These are phyloP conservation scores for Tremella mesenterica DNA, from an alignment of 768 basidiomycete genomes.

Conservation along the genomic window DNA sequence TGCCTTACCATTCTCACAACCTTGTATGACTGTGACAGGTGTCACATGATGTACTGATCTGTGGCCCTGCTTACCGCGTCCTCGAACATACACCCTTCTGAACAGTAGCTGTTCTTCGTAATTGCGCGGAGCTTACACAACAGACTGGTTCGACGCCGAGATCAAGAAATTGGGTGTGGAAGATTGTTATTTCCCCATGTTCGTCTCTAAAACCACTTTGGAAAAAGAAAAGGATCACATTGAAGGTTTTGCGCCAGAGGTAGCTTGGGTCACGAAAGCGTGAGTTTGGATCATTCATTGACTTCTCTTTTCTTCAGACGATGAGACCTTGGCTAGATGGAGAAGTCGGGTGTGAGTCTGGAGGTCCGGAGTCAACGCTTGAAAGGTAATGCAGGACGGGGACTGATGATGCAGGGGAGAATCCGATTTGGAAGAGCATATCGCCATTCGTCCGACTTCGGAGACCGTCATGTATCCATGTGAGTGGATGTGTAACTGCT, in stretches of 20 bases:
- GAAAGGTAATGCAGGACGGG: not conserved
- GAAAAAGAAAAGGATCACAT: conserved; percentile 98
- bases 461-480: conserved; percentile 99
- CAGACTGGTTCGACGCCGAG: conserved; percentile 84
- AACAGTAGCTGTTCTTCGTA: not conserved
- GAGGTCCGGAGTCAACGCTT: not conserved
- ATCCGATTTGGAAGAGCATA: conserved; percentile 90
- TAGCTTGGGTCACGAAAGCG: conserved; percentile 99
- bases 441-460: conserved; percentile 95
- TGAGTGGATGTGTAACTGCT: conserved; percentile 46
- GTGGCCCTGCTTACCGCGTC: not conserved
- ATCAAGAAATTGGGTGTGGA: conserved; percentile 94
- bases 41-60: not conserved
- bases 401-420: conserved; percentile 55
- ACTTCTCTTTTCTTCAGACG: not conserved
- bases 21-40: no score
- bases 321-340: not conserved
- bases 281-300: conserved; percentile 52
- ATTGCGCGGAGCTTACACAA: not conserved
- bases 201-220: conserved; percentile 80
- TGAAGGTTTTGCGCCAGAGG: conserved; percentile 97
- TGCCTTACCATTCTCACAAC: no score
- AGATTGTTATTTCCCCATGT: conserved; percentile 99
- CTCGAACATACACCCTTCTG: no score
- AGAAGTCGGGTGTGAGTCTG: no score